Conservation (phyloP, 2,329 filamentous ascomycete genomes). For the Clonostachys byssicola region DNA sequence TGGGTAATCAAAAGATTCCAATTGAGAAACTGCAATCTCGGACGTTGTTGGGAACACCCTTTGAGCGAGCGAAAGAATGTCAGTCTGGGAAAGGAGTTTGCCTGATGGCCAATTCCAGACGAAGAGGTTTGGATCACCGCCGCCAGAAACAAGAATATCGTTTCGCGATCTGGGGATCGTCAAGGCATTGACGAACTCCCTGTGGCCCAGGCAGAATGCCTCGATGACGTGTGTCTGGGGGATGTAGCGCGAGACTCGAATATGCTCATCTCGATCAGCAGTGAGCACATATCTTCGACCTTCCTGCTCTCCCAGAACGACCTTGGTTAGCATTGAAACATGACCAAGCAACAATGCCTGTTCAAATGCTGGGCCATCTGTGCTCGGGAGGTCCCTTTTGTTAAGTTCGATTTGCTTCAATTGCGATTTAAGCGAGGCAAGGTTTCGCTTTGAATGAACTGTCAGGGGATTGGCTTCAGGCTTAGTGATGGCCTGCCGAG, state of each 20-base stretch:
- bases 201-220: slow-evolving; percentile 83
- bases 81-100: slow-evolving; percentile 46
- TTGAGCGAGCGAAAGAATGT: slow-evolving; percentile 40
- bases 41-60: slow-evolving; percentile 24
- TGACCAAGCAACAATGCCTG: slow-evolving; percentile 82
- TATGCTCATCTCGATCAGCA: slow-evolving; percentile 64
- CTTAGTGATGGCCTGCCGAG: slow-evolving; percentile 14
- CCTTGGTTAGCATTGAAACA: slow-evolving; percentile 87
- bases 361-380: slow-evolving; percentile 53
- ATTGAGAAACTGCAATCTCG: slow-evolving; percentile 42
- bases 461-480: slow-evolving; percentile 54
- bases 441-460: slow-evolving; percentile 62
- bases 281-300: slow-evolving; percentile 48
- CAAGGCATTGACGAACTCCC: slow-evolving; percentile 76
- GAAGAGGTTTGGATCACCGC: slow-evolving; percentile 75
- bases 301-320: slow-evolving; percentile 47
- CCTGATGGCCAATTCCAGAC: slow-evolving; percentile 76
- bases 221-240: slow-evolving; percentile 89
- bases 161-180: slow-evolving; percentile 54
- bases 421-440: slow-evolving; percentile 55
- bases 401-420: slow-evolving; percentile 25
- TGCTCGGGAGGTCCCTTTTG: slow-evolving; percentile 7
- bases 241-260: slow-evolving; percentile 76
- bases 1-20: slow-evolving; percentile 27
- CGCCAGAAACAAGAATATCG: slow-evolving; percentile 75